Evolutionary conservation across 164 flowering plant genomes (phyloP), one percentile per base, ranked within the genome.

Genomic region (Magnolia kwangsiensis): DNA sequence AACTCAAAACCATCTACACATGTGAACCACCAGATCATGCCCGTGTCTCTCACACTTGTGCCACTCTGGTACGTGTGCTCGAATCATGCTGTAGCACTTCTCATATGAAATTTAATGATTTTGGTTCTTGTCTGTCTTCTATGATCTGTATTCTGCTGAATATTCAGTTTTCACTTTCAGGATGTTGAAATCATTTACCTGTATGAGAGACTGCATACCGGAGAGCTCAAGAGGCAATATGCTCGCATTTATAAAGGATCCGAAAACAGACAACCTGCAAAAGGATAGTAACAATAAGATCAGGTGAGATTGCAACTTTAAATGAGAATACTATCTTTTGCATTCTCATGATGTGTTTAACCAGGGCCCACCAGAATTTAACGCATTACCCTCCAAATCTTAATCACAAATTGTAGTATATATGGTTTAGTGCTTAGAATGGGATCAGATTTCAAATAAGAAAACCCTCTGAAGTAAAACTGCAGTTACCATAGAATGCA

Each of bases 151-250:
- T 67, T 3, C 69, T 24, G 21, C 78, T 82, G 50, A 71, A 77
- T 63, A 8, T 72, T 49, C 71, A 50, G 31, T 3, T 65, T 11
- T 20, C 9, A 1, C 67, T 51, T 78, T 23, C 77, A 94, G 98
- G 98, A 93, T 61, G 96, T 96, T 51, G 97, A 92, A 86, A 88
- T 92, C 70, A 78, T 93, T 77, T 86, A 93, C 73, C 88, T 87
- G 14, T 95, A 95, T 80, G 98, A 95, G 11, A 84, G 92, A 19
- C 0, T 93, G 98, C 81, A 72, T 95, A 74, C 98, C 98, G 49
- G 50, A 3, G 20, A 24, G 20, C 16, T 74, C n/a, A 16, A 85
- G 85, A 80, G 75, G 65, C 9, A 79, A 90, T 67, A 86, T 84
- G 78, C 86, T 90, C 66, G 68, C 72, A 51, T 93, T 73, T 75